Conservation (phyloP, 1,284 basidiomycete species). For the Papiliotrema terrestris region DNA sequence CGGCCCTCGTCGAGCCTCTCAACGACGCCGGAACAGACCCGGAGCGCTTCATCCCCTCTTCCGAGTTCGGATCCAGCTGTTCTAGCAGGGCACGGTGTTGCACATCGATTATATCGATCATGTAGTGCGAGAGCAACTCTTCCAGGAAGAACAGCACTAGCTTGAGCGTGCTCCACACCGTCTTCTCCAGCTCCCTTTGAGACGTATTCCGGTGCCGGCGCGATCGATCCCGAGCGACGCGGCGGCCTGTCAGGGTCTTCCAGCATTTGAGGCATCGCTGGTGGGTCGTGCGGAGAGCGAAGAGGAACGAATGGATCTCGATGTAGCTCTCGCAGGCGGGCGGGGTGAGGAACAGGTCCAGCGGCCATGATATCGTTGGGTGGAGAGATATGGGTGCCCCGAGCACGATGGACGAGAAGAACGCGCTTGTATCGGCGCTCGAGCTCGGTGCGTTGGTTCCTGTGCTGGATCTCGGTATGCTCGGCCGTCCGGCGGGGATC, state of each 20-base stretch:
- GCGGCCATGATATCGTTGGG: conserved; percentile 73
- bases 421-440: conserved; percentile 11
- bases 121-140: conserved; percentile 67
- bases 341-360: conserved; percentile 80
- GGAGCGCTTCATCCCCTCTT: neutral
- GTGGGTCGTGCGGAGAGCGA: conserved; percentile 76
- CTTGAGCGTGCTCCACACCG: conserved; percentile 77
- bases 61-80: conserved; percentile 20
- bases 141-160: conserved; percentile 91
- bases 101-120: conserved; percentile 84
- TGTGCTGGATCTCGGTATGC: too few relatives aligned
- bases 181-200: conserved; percentile 60
- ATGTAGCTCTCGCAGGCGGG: conserved; percentile 71
- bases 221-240: conserved; percentile 55
- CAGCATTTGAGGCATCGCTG: conserved; percentile 73
- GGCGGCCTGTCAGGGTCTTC: conserved; percentile 71
- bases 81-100: conserved; percentile 58
- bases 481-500: conserved; percentile 44
- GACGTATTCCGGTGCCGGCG: conserved; percentile 52
- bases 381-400: conserved; percentile 70
- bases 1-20: conserved; percentile 11
- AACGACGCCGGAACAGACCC: conserved; percentile 12
- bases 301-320: conserved; percentile 74
- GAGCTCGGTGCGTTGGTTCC: neutral
- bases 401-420: conserved; percentile 69